A percentile compares a stretch with the other conserved stretches of the same genome.
phyloP scores from a whole-genome alignment of 2,329 filamentous ascomycete genomes.

The Arthrobotrys musiformis region DNA sequence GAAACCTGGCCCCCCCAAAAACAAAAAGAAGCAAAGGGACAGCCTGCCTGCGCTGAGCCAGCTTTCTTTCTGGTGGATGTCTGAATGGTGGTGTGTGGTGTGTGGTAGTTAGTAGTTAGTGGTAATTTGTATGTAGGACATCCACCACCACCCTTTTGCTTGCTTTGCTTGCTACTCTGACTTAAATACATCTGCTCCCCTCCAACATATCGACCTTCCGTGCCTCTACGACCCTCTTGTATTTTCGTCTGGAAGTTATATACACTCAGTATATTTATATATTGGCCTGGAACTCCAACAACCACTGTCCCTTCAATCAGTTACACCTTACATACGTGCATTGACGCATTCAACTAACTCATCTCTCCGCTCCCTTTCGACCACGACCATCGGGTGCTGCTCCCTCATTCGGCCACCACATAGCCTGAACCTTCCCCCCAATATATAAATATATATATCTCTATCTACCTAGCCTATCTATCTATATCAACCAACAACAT shows the following conservation, averaged over 20 bases:
- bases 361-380: slow-evolving; percentile 23
- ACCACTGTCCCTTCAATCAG: slow-evolving; percentile 23
- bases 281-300: slow-evolving; percentile 22
- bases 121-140: background rate
- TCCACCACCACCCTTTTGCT: background rate
- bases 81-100: background rate
- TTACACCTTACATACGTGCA: slow-evolving; percentile 32
- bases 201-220: slow-evolving; percentile 22
- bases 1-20: background rate
- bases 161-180: slow-evolving; percentile 3
- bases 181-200: slow-evolving; percentile 54
- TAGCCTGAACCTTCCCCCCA: slow-evolving; percentile 48
- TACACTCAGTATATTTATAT: too few relatives aligned
- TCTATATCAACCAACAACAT: background rate
- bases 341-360: slow-evolving; percentile 20
- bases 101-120: slow-evolving; percentile 8
- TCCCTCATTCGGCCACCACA: slow-evolving; percentile 30
- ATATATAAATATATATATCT: slow-evolving; percentile 21
- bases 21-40: background rate
- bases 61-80: background rate
- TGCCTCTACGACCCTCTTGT: slow-evolving; percentile 32
- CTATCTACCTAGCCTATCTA: slow-evolving; percentile 18
- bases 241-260: slow-evolving; percentile 16
- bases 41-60: slow-evolving; percentile 1
- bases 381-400: slow-evolving; percentile 26